Evolutionary conservation across 106 monocot species (phyloP).

Genomic region (Dendrobium catenatum): DNA sequence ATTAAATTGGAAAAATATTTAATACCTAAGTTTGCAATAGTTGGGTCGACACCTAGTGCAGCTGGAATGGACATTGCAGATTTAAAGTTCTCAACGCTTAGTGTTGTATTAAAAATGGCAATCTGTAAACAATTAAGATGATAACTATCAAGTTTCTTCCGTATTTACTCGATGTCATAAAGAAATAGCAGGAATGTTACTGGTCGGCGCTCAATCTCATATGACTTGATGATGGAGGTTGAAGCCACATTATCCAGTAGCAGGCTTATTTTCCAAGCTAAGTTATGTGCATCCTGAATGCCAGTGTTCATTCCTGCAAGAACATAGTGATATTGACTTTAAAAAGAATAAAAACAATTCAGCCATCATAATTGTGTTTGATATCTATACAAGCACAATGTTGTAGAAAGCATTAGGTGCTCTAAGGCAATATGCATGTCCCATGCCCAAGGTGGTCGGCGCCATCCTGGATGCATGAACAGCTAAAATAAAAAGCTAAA

Average conservation of each 20-base stretch:
- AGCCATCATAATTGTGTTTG: not conserved
- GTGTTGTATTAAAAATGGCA: constrained; percentile 69
- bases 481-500: too few species aligned
- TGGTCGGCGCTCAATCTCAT: constrained; percentile 83
- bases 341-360: not conserved
- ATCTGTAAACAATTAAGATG: constrained; percentile 40
- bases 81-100: constrained; percentile 86
- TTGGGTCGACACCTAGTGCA: constrained; percentile 84
- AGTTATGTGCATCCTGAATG: constrained; percentile 94
- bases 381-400: too few species aligned
- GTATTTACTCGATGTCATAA: not conserved
- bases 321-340: not conserved
- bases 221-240: constrained; percentile 60
- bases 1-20: not conserved
- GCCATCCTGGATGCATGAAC: too few species aligned
- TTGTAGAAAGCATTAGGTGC: too few species aligned
- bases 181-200: constrained; percentile 34
- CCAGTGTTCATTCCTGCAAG: constrained; percentile 96
- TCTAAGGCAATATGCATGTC: too few species aligned
- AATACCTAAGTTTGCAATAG: constrained; percentile 76
- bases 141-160: constrained; percentile 12
- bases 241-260: constrained; percentile 46
- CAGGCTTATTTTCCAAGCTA: constrained; percentile 85
- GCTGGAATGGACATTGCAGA: constrained; percentile 88
- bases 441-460: too few species aligned